Base-by-base conservation (phyloP, 345 rosid genomes). In the Syzygium oleosum region DNA sequence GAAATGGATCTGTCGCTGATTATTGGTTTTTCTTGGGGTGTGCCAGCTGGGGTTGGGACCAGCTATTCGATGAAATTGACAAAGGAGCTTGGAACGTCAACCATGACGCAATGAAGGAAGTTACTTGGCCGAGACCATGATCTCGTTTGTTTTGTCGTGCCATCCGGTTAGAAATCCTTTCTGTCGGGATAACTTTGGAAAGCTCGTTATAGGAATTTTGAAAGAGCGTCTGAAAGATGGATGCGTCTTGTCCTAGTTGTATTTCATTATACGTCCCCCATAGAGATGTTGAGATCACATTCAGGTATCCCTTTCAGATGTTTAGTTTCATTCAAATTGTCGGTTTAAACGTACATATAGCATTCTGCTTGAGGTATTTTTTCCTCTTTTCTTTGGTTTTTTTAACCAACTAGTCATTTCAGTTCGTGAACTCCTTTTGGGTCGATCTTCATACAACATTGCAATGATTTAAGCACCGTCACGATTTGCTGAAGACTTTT, bases 21-120 rank as follows among this genome's bases (percentile, higher is more conserved):
- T 96, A 94, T 88, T 98, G 98, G 98, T 96, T 98, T 90, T 98
- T 98, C 95, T 87, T 96, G 90, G 99, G 99, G 16, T 93, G 91
- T 87, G 91, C 98, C 2, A 91, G 93, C 88, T 98, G 99, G 99
- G 93, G 92, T 61, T 94, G 98, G 95, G 90, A 90, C 7, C 99
- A 98, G 91, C 86, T 98, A 86, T 93, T 92, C 51, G 87, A 92
- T 84, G 99, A 97, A 93, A 93, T 96, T 23, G 87, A 89, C 10
- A 90, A 87, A 85, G 99, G 99, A 86, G 94, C 94, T 85, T 98
- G 99, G 99, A 91, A 89, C 51, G 52, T 93, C 77, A 90, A 84
- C 51, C 91, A 93, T 43, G 89, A 91, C 53, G 79, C 54, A 14
- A 86, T 52, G 55, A 88, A 63, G 43, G 87, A 79, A 34, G 84